Evolutionary conservation across 805 yeast genomes (phyloP).

Genomic region (Dipodascus albidus): DNA sequence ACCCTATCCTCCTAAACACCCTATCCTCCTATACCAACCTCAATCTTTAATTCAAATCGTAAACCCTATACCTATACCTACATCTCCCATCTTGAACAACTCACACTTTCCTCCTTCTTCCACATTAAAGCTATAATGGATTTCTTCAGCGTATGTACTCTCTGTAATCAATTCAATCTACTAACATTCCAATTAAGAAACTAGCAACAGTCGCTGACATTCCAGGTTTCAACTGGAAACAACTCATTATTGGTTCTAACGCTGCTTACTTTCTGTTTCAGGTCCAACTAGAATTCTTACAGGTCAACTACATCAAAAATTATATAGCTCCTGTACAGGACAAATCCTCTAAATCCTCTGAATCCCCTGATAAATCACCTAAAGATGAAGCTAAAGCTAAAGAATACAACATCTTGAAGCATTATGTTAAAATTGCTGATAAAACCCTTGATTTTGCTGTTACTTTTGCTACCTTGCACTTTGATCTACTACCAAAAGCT

Average conservation of each 20-base stretch:
- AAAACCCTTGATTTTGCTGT: slow-evolving; percentile 41
- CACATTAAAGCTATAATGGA: background rate
- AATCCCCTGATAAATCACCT: slow-evolving; percentile 60
- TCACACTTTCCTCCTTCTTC: background rate
- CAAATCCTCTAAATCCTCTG: slow-evolving; percentile 46
- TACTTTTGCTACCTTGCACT: slow-evolving; percentile 46
- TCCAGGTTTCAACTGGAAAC: slow-evolving; percentile 72
- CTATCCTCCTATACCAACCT: background rate
- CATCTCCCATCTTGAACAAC: background rate
- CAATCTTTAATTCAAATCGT: background rate
- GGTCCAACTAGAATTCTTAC: slow-evolving; percentile 43
- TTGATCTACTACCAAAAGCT: slow-evolving; percentile 51
- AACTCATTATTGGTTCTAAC: slow-evolving; percentile 60
- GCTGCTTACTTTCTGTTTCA: slow-evolving; percentile 68
- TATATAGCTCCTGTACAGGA: slow-evolving; percentile 32
- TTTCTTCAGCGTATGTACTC: background rate
- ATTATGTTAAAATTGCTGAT: slow-evolving; percentile 50
- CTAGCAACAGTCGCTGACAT: slow-evolving; percentile 40
- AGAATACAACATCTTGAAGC: slow-evolving; percentile 12
- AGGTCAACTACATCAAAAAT: slow-evolving; percentile 40
- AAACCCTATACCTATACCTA: background rate
- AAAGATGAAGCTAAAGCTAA: slow-evolving; percentile 57
- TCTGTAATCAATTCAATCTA: too few relatives aligned
- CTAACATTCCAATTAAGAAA: too few relatives aligned
- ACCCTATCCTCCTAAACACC: background rate